These are phyloP conservation scores for Amanita jacksonii DNA, from an alignment of 768 basidiomycete species.

Conservation along the genomic window DNA sequence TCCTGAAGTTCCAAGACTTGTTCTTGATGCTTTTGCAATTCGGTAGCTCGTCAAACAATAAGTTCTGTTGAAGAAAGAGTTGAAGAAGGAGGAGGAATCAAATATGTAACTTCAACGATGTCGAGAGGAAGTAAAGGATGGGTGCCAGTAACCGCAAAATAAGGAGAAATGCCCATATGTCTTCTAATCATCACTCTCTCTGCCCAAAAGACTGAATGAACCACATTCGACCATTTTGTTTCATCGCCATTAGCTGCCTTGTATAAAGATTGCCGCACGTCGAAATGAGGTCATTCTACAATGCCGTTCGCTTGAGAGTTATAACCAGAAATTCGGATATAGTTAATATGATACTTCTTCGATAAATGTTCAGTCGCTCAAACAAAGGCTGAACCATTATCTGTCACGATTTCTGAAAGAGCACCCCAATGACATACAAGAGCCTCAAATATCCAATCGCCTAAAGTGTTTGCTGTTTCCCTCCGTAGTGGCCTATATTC, in stretches of 20 bases:
- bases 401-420: too few relatives aligned
- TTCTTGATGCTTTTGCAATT: conserved; percentile 15
- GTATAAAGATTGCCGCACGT: conserved; percentile 23
- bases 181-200: conserved; percentile 23
- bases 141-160: conserved; percentile 20
- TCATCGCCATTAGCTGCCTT: conserved; percentile 24
- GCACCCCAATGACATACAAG: too few relatives aligned
- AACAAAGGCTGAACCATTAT: conserved; percentile 10
- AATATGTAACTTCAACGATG: conserved; percentile 22
- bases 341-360: conserved; percentile 17
- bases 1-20: conserved; percentile 5
- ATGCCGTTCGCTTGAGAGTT: conserved; percentile 17
- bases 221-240: conserved; percentile 21
- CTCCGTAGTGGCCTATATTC: conserved; percentile 20
- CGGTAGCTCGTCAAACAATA: conserved; percentile 14
- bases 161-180: conserved; percentile 23
- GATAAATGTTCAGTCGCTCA: conserved; percentile 22
- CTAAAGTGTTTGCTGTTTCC: conserved; percentile 20
- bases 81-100: conserved; percentile 14
- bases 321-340: conserved; percentile 25
- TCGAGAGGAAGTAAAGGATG: conserved; percentile 25
- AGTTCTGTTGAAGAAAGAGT: conserved; percentile 17
- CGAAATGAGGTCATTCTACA: conserved; percentile 16
- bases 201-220: conserved; percentile 24
- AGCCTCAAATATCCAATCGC: conserved; percentile 23